Percentiles rank a stretch among this genome's conserved stretches.
Evolutionary conservation across 768 basidiomycete genomes (phyloP).

Genomic region (Lactarius akahatsu): DNA sequence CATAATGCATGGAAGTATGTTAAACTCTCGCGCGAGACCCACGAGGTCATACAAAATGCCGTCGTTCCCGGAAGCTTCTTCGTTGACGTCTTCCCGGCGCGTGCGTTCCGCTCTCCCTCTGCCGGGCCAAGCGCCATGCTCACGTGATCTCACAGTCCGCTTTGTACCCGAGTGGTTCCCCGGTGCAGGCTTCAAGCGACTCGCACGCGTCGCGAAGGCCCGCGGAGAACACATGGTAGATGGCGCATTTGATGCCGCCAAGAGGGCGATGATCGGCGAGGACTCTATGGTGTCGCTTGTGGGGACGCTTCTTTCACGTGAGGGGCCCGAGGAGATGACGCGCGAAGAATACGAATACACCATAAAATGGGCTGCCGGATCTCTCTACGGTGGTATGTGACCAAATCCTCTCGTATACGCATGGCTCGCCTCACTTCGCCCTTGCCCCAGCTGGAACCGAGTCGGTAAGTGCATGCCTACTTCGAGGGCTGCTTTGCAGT

Average conservation of each 20-base stretch:
- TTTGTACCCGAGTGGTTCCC: conserved; percentile 29
- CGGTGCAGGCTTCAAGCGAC: conserved; percentile 29
- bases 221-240: conserved; percentile 27
- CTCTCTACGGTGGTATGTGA: conserved; percentile 27
- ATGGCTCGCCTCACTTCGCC: neutral
- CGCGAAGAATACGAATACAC: conserved; percentile 29
- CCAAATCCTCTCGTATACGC: neutral
- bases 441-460: conserved; percentile 20
- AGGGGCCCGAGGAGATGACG: conserved; percentile 26
- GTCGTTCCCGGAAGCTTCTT: conserved; percentile 29
- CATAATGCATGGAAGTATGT: conserved; percentile 16
- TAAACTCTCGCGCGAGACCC: conserved; percentile 27
- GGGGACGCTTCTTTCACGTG: conserved; percentile 22
- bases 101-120: conserved; percentile 1
- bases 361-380: conserved; percentile 30
- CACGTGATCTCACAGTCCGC: conserved; percentile 24
- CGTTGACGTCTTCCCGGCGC: conserved; percentile 25
- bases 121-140: neutral
- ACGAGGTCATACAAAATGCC: conserved; percentile 29
- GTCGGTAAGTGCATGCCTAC: conserved; percentile 18
- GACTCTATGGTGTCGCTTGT: conserved; percentile 27
- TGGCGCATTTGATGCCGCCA: conserved; percentile 24
- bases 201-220: conserved; percentile 25
- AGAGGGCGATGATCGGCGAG: conserved; percentile 24
- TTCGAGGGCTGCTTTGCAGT: neutral